Base-by-base conservation (phyloP, 306 rosid species). In the Ammopiptanthus mongolicus region DNA sequence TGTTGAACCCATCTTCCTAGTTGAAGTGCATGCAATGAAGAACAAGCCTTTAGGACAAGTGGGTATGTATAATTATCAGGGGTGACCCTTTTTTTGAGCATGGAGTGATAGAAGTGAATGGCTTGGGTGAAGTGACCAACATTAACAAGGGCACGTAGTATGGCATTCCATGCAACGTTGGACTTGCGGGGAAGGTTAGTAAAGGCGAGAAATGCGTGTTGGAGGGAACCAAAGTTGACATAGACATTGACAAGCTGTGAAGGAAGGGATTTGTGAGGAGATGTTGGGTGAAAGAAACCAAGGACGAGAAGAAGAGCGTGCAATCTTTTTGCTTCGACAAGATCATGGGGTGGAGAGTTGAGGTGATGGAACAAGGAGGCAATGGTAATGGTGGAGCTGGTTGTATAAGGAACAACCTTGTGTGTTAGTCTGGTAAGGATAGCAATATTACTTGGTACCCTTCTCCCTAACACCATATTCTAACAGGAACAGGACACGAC, bases 51-150 rank as follows among this genome's bases (percentile, higher is more conserved):
- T 1, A 86, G 76, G 33, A 82, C 87, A 33, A 86, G 68, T 5
- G 89, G 86, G 70, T 80, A 86, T 2, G 85, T 82, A 71, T 82
- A 86, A 6, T 76, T 80, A 25, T 82, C 89, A 14, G 89, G 85
- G 52, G 28, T 55, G 0, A 66, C 47, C 31, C 84, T 78, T 1
- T 84, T 58, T n/a, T 71, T 50, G 28, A 84, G 52, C 82, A 82
- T 82, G 46, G 82, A 57, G 66, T 57, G 76, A 12, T 77, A 82
- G 6, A 77, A 65, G 37, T 58, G 25, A 80, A 84, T 67, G 61
- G 84, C 77, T 7, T 51, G 4, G 10, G 65, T 34, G 60, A 76
- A 84, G 28, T 68, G 61, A 14, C 76, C 61, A 19, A 10, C 73
- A 47, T 25, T 9, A 8, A 85, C 51, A 1, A 85, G 36, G 12